Evolutionary conservation across 1,139 yeast genomes (phyloP), one percentile per base, ranked within the genome.

Genomic region (Suhomyces bolitotheri): DNA sequence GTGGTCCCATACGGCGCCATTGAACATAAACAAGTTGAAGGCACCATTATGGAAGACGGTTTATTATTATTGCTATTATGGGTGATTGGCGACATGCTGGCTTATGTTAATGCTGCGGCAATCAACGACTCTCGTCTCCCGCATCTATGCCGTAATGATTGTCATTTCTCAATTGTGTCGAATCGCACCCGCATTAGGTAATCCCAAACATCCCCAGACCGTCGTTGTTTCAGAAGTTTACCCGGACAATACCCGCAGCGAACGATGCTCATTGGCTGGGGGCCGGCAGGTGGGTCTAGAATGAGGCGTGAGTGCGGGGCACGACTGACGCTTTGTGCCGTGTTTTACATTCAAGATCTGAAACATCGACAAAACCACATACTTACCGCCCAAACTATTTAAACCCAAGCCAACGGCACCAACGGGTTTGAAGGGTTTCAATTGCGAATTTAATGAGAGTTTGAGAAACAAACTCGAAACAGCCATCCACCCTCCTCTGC

Each of bases 321-420:
- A 28, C 38, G 20, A 19, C 27, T 17, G 26, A 16, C 33, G 21
- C 33, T 46, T 46, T 44, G 46, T 40, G 48, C 16, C 19, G 27
- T 33, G 53, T 48, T 48, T 48, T 39, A 48, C 44, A 47, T 46
- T 41, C 46, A 40, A 31, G 39, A 38, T 40, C 49, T 48, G 51
- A 48, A 48, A 48, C 53, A 40, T 34, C 36, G 31, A 29, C 33
- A 34, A 35, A 31, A 34, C 41, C 39, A 38, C 46, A 36, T 39
- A 43, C 34, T 41, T 39, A 27, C 29, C 28, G 20, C 19, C 40
- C 26, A 22, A 36, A 42, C 33, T 44, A 44, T 42, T 33, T 44
- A 44, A 42, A 39, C 39, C 38, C 37, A 28, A 15, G 31, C 17
- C 15, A 31, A 21, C 36, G 29, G 32, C 41, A 38, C 31, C 31